Evolutionary conservation across 2,329 filamentous ascomycete species (phyloP).

Genomic region (Leptographium lundbergii): DNA sequence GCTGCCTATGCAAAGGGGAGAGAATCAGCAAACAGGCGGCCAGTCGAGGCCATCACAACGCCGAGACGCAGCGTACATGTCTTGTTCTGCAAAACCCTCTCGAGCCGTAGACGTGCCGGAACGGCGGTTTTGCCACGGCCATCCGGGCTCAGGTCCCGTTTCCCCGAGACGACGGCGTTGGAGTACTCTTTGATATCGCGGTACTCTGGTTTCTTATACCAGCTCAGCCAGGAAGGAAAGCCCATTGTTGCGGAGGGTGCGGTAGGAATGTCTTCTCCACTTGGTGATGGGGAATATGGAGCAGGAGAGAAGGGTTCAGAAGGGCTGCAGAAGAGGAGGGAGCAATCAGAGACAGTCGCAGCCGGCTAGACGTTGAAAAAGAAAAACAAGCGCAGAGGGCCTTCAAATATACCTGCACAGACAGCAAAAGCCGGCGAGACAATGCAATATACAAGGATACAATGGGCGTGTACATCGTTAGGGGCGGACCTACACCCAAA

Average conservation of each 20-base stretch:
- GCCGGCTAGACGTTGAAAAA: not conserved
- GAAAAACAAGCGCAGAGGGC: not conserved
- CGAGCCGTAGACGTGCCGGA: conserved; percentile 26
- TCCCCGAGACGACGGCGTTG: conserved; percentile 21
- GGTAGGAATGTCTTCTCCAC: not conserved
- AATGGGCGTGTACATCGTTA: no score
- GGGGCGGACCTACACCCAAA: not conserved
- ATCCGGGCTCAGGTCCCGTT: conserved; percentile 23
- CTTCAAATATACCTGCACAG: not conserved
- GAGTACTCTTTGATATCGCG: conserved; percentile 33
- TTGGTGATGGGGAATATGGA: not conserved
- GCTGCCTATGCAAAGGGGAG: conserved; percentile 20
- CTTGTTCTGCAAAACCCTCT: conserved; percentile 33
- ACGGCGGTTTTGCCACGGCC: conserved; percentile 23
- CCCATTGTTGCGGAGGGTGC: conserved; percentile 11
- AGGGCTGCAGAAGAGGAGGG: not conserved
- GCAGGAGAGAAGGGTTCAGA: not conserved
- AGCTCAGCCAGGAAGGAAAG: conserved; percentile 25
- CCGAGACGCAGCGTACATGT: conserved; percentile 22
- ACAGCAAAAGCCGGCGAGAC: no score
- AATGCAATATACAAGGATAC: no score
- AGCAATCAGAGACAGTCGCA: not conserved
- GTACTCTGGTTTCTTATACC: conserved; percentile 38
- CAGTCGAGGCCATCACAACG: not conserved
- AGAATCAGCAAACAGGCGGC: not conserved